These are phyloP conservation scores for Globisporangium barbulae DNA, from an alignment of 352 stramenopile species.

Conservation along the genomic window DNA sequence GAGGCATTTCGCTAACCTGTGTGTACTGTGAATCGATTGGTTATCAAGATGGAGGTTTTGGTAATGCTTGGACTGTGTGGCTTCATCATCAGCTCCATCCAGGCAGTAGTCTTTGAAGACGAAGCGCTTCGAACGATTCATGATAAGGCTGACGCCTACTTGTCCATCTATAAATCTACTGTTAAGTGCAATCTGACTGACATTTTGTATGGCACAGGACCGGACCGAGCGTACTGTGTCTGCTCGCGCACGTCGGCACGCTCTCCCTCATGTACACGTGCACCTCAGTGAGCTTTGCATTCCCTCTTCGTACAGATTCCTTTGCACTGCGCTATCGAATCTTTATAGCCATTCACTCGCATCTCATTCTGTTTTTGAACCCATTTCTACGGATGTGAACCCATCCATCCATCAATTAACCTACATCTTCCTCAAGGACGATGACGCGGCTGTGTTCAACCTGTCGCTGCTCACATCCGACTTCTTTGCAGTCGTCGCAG, in stretches of 20 bases:
- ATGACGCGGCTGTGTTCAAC: constrained; percentile 95
- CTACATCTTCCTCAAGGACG: constrained; percentile 66
- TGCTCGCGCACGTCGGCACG: constrained; percentile 76
- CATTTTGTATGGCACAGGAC: constrained; percentile 27
- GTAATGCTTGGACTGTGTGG: constrained; percentile 93
- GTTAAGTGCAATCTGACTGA: neutral
- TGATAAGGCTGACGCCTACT: constrained; percentile 26
- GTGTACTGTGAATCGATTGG: neutral
- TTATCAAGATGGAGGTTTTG: constrained; percentile 88
- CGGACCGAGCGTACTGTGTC: constrained; percentile 47
- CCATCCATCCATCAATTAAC: neutral
- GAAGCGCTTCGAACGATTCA: constrained; percentile 30
- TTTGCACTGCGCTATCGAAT: neutral
- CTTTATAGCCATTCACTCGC: neutral
- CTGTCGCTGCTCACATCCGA: constrained; percentile 95
- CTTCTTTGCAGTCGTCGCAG: constrained; percentile 91
- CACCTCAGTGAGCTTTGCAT: constrained; percentile 66
- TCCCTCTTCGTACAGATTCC: neutral
- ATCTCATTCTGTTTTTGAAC: neutral
- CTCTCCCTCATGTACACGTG: constrained; percentile 91
- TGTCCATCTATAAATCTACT: neutral
- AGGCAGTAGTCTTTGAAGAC: constrained; percentile 85
- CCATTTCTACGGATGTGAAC: constrained; percentile 3
- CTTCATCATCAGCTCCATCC: constrained; percentile 80
- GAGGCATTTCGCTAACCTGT: constrained; percentile 4